A percentile compares a stretch with the other conserved stretches of the same genome.
Evolutionary conservation across 2,329 filamentous ascomycete genomes (phyloP).

Genomic region (Ceratocystis alfenasii): DNA sequence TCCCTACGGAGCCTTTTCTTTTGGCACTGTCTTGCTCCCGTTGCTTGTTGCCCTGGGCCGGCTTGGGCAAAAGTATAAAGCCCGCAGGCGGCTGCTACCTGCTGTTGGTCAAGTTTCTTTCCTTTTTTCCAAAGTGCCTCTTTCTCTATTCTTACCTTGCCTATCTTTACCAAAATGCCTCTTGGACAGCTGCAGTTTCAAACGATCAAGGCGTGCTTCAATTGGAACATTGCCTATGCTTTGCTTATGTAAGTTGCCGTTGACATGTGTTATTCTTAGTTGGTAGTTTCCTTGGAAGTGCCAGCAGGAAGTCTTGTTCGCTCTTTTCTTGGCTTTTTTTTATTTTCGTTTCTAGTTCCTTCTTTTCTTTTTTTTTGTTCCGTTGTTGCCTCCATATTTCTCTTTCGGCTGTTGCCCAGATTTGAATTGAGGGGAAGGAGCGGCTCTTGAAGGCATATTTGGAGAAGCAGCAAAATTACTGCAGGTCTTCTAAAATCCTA

Average conservation of each 20-base stretch:
- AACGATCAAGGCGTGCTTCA: constrained; percentile 17
- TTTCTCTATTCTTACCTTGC: not conserved
- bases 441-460: not conserved
- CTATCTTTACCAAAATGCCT: not conserved
- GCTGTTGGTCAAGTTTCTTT: not conserved
- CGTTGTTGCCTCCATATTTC: not conserved
- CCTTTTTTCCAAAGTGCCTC: not conserved
- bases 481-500: not conserved
- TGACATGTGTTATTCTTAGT: not conserved
- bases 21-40: no score
- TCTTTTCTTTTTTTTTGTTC: no score
- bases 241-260: constrained; percentile 20
- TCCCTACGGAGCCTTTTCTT: not conserved
- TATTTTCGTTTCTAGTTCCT: not conserved
- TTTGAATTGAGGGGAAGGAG: not conserved
- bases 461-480: not conserved
- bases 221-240: constrained; percentile 22
- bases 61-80: not conserved
- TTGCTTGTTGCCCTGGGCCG: no score
- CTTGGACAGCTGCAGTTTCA: constrained; percentile 17
- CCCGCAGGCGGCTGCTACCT: not conserved
- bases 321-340: not conserved
- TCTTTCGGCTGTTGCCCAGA: not conserved
- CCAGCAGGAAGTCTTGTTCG: not conserved
- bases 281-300: not conserved